phyloP scores from a whole-genome alignment of 2,329 filamentous ascomycete genomes.

The Aspergillus calidoustus region DNA sequence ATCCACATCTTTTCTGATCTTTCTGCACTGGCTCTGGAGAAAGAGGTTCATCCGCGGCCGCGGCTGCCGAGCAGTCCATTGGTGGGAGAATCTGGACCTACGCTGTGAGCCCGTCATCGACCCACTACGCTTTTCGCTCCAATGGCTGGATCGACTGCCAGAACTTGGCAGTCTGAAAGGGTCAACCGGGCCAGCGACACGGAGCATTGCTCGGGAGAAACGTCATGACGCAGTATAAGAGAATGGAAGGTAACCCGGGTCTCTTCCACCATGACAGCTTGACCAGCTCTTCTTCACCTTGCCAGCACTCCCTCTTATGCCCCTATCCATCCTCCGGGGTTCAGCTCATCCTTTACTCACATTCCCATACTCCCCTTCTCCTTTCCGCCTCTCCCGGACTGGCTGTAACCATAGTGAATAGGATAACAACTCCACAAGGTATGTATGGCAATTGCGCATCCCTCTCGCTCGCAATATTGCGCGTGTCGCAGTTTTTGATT shows the following conservation, averaged over 20 bases:
- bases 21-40: neutral
- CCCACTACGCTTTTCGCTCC: conserved; percentile 31
- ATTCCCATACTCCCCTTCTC: neutral
- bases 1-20: neutral
- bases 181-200: conserved; percentile 7
- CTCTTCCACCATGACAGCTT: conserved; percentile 15
- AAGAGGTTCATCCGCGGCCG: conserved; percentile 17
- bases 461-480: neutral
- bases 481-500: neutral
- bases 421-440: neutral
- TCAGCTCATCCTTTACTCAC: neutral
- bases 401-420: neutral
- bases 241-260: conserved; percentile 31
- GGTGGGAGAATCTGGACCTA: conserved; percentile 33
- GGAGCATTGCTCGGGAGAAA: conserved; percentile 29
- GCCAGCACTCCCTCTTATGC: neutral
- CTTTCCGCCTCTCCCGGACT: neutral
- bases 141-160: conserved; percentile 21
- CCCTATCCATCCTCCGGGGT: neutral
- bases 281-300: neutral
- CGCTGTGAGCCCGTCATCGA: conserved; percentile 30
- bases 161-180: conserved; percentile 16
- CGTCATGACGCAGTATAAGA: conserved; percentile 24
- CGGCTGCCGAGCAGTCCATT: conserved; percentile 33
- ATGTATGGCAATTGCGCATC: conserved; percentile 7